phyloP scores from a whole-genome alignment of 331 rosid genomes.

The Ulmus americana region DNA sequence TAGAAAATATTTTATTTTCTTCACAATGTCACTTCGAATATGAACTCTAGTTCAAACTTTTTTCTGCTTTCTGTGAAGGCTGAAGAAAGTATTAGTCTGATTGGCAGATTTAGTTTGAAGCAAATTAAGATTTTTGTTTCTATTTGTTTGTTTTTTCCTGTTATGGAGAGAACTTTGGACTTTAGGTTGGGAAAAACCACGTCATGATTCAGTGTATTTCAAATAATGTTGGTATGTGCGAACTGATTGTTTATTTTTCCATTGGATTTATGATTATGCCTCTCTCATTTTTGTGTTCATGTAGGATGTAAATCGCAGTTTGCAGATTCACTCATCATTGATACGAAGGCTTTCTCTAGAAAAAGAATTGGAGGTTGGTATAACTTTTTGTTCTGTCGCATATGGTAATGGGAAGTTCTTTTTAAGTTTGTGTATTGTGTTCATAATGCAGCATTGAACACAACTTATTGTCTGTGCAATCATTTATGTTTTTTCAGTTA shows the following conservation, averaged over 20 bases:
- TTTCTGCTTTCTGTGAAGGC: background rate
- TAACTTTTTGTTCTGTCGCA: constrained; percentile 7
- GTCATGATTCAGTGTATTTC: background rate
- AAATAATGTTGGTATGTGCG: background rate
- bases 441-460: background rate
- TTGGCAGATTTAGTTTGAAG: background rate
- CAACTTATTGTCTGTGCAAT: background rate
- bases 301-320: constrained; percentile 49
- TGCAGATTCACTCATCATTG: constrained; percentile 87
- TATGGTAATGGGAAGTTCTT: background rate
- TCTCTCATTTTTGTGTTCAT: constrained; percentile 9
- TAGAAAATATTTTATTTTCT: too few relatives aligned
- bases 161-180: background rate
- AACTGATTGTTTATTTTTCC: background rate
- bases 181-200: too few relatives aligned
- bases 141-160: background rate
- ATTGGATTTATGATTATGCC: background rate
- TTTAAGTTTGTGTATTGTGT: background rate
- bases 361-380: constrained; percentile 73
- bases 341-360: constrained; percentile 81
- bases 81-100: background rate
- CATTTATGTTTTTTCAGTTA: background rate
- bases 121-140: background rate
- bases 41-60: too few relatives aligned
- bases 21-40: too few relatives aligned